These are phyloP conservation scores for Geosiphon pyriformis DNA, from an alignment of 192 early-diverging fungal species.

Conservation along the genomic window DNA sequence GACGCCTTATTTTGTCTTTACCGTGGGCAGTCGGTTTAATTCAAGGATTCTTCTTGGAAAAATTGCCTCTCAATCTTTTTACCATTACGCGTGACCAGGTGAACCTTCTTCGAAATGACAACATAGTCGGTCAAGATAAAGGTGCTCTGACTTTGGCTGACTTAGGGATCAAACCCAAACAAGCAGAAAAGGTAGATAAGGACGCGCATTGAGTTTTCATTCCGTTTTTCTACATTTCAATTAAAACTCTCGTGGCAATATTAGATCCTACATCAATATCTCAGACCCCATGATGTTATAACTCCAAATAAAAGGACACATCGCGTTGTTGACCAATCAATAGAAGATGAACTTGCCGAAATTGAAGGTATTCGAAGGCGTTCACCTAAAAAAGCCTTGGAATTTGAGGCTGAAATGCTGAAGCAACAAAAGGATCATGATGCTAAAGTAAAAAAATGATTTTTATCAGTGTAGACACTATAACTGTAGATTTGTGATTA, in stretches of 20 bases:
- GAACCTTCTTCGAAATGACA: constrained; percentile 27
- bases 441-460: not conserved
- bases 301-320: constrained; percentile 1
- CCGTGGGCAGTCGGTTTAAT: constrained; percentile 26
- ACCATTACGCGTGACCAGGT: constrained; percentile 32
- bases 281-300: not conserved
- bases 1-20: constrained; percentile 30
- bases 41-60: constrained; percentile 31
- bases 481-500: too few species aligned
- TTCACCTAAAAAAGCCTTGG: not conserved
- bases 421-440: not conserved
- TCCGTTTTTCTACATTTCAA: too few species aligned
- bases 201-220: too few species aligned
- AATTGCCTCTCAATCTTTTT: constrained; percentile 31
- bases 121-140: constrained; percentile 17
- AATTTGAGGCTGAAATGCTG: not conserved
- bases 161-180: constrained; percentile 25
- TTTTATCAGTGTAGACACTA: too few species aligned
- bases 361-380: not conserved
- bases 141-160: constrained; percentile 21
- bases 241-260: too few species aligned
- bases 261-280: constrained; percentile 11
- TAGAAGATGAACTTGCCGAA: not conserved
- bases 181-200: constrained; percentile 26
- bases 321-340: not conserved